A percentile compares a stretch with the other conserved stretches of the same genome.
Evolutionary conservation across 192 early-diverging fungal species (phyloP).

Genomic region (Backusella parvicylindrica): DNA sequence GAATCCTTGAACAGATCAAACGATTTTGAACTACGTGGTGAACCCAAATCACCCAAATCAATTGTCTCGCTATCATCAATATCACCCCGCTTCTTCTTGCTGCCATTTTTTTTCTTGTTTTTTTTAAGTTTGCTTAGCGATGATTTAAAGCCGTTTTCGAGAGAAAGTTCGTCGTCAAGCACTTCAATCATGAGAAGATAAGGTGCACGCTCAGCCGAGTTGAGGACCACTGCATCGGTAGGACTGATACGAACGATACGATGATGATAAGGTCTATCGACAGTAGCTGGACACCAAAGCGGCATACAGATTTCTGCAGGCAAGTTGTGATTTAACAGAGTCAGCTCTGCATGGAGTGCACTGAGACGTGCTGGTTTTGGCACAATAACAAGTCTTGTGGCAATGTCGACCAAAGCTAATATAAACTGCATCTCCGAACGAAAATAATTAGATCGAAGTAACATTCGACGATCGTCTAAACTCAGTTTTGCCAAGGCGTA

Average conservation of each 20-base stretch:
- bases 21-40: neutral
- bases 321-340: slow-evolving; percentile 89
- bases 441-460: slow-evolving; percentile 71
- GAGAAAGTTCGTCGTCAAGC: slow-evolving; percentile 60
- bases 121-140: slow-evolving; percentile 10
- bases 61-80: neutral
- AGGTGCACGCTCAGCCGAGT: slow-evolving; percentile 93
- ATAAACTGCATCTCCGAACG: slow-evolving; percentile 90
- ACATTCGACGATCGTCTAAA: slow-evolving; percentile 15
- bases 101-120: neutral
- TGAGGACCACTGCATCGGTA: slow-evolving; percentile 88
- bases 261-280: slow-evolving; percentile 66
- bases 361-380: slow-evolving; percentile 80
- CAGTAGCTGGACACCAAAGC: slow-evolving; percentile 80
- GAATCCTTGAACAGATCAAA: slow-evolving; percentile 20
- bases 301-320: slow-evolving; percentile 92
- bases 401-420: slow-evolving; percentile 84
- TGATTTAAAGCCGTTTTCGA: slow-evolving; percentile 33
- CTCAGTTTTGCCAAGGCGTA: slow-evolving; percentile 13
- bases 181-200: slow-evolving; percentile 89
- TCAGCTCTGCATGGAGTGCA: slow-evolving; percentile 85
- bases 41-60: neutral
- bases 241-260: slow-evolving; percentile 86
- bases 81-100: neutral
- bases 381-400: slow-evolving; percentile 80